These are phyloP conservation scores for Yamadazyma epiphylla DNA, from an alignment of 1,139 yeast genomes.

Conservation along the genomic window DNA sequence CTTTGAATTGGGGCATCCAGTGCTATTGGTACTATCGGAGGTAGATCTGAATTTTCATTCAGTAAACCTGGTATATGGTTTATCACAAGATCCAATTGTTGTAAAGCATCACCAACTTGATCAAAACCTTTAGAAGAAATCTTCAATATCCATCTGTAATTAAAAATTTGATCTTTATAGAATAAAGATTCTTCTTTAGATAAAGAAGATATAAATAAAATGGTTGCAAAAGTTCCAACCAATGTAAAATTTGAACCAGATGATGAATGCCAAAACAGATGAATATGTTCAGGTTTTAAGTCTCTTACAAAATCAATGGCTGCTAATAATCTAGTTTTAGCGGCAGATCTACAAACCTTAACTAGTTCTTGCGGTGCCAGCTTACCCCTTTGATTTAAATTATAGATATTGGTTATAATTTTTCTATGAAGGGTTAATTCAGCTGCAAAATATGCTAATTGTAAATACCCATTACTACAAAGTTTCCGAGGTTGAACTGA, in stretches of 20 bases:
- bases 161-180: conserved; percentile 65
- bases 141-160: conserved; percentile 72
- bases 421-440: conserved; percentile 82
- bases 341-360: conserved; percentile 78
- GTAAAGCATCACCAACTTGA: conserved; percentile 67
- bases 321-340: conserved; percentile 73
- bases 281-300: conserved; percentile 76
- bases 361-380: conserved; percentile 55
- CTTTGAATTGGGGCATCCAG: conserved; percentile 19
- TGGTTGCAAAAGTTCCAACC: conserved; percentile 83
- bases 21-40: conserved; percentile 36
- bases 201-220: conserved; percentile 61
- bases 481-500: conserved; percentile 57
- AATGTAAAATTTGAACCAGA: conserved; percentile 73
- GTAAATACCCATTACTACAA: conserved; percentile 71
- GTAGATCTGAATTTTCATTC: conserved; percentile 40
- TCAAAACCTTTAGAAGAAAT: conserved; percentile 72
- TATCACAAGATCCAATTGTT: conserved; percentile 61
- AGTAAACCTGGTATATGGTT: conserved; percentile 66
- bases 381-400: conserved; percentile 35
- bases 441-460: conserved; percentile 81
- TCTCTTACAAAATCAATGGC: conserved; percentile 77
- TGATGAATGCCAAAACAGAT: conserved; percentile 85
- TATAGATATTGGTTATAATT: conserved; percentile 57
- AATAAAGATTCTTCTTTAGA: conserved; percentile 58